Percentiles rank a stretch among this genome's conserved stretches.
Evolutionary conservation across 169 alveolate species (phyloP).

Genomic region (Plasmodium vivax): DNA sequence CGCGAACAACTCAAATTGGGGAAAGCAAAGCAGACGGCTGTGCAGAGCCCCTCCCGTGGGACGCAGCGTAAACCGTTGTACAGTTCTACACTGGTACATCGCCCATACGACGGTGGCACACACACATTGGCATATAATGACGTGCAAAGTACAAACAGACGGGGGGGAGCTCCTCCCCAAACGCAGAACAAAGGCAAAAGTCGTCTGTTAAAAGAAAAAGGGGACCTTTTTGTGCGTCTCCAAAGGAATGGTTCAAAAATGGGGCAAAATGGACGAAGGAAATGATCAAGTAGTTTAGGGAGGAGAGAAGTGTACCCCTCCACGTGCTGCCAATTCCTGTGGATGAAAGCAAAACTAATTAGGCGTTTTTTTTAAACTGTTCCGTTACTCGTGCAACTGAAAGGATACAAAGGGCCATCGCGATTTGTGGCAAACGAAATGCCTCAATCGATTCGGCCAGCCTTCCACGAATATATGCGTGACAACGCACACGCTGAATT

Average conservation of each 20-base stretch:
- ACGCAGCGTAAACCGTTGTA: background rate
- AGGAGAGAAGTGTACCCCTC: background rate
- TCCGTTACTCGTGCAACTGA: background rate
- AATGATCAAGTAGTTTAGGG: background rate
- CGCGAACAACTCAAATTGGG: background rate
- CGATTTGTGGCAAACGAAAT: background rate
- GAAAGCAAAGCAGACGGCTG: background rate
- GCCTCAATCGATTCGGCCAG: background rate
- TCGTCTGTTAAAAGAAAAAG: background rate
- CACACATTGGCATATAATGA: background rate
- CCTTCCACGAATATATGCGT: background rate
- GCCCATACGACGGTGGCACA: background rate
- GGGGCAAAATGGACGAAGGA: background rate
- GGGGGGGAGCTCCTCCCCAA: background rate
- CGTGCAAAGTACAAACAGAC: background rate
- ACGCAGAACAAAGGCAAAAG: background rate
- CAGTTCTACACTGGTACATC: background rate
- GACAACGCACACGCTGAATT: background rate
- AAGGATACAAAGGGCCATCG: background rate
- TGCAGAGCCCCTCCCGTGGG: background rate
- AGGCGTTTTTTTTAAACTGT: background rate
- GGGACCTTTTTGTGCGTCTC: background rate
- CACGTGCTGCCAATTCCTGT: background rate
- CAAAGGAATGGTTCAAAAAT: background rate
- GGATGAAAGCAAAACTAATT: background rate